Evolutionary conservation across 768 basidiomycete genomes (phyloP).

Genomic region (Hericium alpestre): DNA sequence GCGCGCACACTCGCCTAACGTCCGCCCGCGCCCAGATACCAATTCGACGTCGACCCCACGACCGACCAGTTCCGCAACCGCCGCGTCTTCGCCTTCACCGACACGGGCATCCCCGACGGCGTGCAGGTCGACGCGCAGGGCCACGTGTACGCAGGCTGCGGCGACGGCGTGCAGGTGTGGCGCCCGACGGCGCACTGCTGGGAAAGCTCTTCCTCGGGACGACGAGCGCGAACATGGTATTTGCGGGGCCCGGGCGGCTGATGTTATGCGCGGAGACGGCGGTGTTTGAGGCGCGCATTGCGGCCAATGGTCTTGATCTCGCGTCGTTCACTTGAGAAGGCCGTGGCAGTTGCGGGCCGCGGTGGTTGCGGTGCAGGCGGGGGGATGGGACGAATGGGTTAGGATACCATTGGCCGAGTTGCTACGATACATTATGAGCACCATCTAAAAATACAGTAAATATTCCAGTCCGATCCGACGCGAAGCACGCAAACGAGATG

Average conservation of each 20-base stretch:
- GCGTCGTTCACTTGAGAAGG: neutral
- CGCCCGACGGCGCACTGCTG: constrained; percentile 40
- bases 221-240: constrained; percentile 28
- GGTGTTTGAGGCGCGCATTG: constrained; percentile 28
- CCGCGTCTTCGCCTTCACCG: constrained; percentile 56
- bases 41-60: constrained; percentile 51
- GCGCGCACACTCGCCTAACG: no score
- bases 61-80: constrained; percentile 48
- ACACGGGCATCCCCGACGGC: constrained; percentile 60
- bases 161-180: constrained; percentile 62
- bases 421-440: neutral
- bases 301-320: constrained; percentile 21
- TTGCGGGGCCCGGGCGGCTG: constrained; percentile 29
- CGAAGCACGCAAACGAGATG: neutral
- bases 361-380: no score
- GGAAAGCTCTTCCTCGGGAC: constrained; percentile 52
- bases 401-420: neutral
- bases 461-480: neutral
- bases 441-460: neutral
- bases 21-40: constrained; percentile 34
- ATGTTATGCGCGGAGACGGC: constrained; percentile 30
- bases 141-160: constrained; percentile 58
- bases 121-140: constrained; percentile 52
- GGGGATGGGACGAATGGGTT: neutral
- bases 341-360: neutral